Conservation (phyloP, 2,329 filamentous ascomycete species). For the Plenodomus tracheiphilus region DNA sequence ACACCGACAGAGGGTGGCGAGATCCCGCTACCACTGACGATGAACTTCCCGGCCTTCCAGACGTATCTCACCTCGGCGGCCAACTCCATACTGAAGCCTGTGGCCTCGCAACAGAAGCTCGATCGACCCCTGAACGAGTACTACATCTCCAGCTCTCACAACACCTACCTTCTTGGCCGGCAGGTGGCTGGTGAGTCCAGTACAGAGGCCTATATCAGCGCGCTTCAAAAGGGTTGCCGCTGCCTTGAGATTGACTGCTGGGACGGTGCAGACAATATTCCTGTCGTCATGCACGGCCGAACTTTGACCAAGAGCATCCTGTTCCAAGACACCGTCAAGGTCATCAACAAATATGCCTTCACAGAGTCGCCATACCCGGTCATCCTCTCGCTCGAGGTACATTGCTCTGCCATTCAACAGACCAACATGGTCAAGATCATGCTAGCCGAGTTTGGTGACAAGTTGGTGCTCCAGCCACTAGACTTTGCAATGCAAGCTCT, state of each 20-base stretch:
- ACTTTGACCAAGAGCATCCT: slow-evolving; percentile 87
- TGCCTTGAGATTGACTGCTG: slow-evolving; percentile 98
- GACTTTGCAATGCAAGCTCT: slow-evolving; percentile 69
- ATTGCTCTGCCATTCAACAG: slow-evolving; percentile 84
- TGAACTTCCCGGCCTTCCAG: slow-evolving; percentile 79
- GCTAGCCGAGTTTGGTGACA: slow-evolving; percentile 78
- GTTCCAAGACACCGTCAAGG: slow-evolving; percentile 88
- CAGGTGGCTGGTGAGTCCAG: slow-evolving; percentile 90
- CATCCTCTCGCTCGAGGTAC: slow-evolving; percentile 93
- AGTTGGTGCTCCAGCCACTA: slow-evolving; percentile 75
- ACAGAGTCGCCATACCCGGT: slow-evolving; percentile 83
- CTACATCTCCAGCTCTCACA: slow-evolving; percentile 97
- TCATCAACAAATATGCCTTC: slow-evolving; percentile 95
- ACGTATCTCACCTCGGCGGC: slow-evolving; percentile 52
- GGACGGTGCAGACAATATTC: slow-evolving; percentile 87
- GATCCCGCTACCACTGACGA: slow-evolving; percentile 56
- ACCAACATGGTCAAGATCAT: slow-evolving; percentile 87
- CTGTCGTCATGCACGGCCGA: slow-evolving; percentile 86
- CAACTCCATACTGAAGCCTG: slow-evolving; percentile 68
- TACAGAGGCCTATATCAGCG: slow-evolving; percentile 91
- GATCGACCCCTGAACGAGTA: slow-evolving; percentile 93
- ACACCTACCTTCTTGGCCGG: slow-evolving; percentile 91
- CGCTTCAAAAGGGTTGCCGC: slow-evolving; percentile 84
- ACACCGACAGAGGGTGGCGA: slow-evolving; percentile 45
- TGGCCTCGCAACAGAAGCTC: slow-evolving; percentile 65